Base-by-base conservation (phyloP, 2,329 filamentous ascomycete genomes). In the Sordariomycetes sp. region DNA sequence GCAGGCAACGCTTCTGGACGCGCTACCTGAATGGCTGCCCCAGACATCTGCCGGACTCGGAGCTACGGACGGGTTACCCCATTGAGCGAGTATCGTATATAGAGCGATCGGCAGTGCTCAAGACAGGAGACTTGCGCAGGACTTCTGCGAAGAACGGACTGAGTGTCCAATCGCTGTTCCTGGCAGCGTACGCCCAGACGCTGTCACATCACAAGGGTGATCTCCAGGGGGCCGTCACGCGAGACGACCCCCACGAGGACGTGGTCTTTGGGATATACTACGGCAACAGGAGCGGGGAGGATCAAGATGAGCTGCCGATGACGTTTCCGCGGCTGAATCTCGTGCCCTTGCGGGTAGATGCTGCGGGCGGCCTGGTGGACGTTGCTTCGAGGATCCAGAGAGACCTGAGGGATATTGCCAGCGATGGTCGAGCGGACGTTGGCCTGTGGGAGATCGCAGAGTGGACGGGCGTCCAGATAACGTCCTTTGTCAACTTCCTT, bases 401-500 rank as follows among this genome's bases (percentile, higher is more conserved):
- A 1, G 84, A 93, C 46, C 56, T 94, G 1, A 62, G 70, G 23
- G 51, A 61, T 4, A 79, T 94, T 23, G 70, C 43, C 9, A 37
- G 39, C 67, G 15, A 66, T 44, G 18, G 55, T 58, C 3, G 68
- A 64, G 30, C 75, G 76, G 47, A 68, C 2, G 76, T 75, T 0
- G 75, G 75, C 2, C 59, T 94, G 2, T 75, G 73, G 59, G 79
- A 94, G 51, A 79, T 94, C 24, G 57, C 66, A 15, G 55, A 67
- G 12, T 94, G 86, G 86, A 90, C 84, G 0, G 82, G 81, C 0
- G 58, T 86, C 3, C 63, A 56, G 35, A 55, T 94, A 2, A 72
- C 83, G 44, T 77, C 72, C 0, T 90, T 85, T 58, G 76, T 94
- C 46, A 95, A 95, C 52, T 92, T 94, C 43, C 55, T 94, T 14